Base-by-base conservation (phyloP, 192 early-diverging fungal species). In the Coemansia sp. region DNA sequence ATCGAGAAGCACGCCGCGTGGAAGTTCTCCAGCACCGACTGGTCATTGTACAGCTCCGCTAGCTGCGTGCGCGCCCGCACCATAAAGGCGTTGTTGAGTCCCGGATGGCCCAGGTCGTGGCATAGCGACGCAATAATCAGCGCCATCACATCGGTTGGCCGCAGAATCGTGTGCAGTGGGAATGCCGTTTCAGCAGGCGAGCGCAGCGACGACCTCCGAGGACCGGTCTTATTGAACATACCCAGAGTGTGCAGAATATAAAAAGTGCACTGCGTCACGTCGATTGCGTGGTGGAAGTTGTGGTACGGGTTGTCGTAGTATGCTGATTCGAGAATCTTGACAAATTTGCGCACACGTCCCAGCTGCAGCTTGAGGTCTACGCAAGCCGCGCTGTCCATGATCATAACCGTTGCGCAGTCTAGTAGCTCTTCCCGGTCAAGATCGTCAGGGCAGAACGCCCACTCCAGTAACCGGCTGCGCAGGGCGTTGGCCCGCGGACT, bases 21-120 rank as follows among this genome's bases (percentile, higher is more conserved):
- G 82, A 95, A 93, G 81, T 92, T 92, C 69, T 98, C 96, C 12
- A 98, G 84, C 17, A 98, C 92, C 5, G 93, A 91, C 58, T 85
- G 85, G 79, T 98, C 94, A 73, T 96, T 95, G 86, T 95, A 98
- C 11, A 95, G 71, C 52, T 91, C 74, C 22, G 96, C 92, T 60
- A 95, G 83, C 54, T 93, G 92, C 15, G 93, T 89, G 25, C 73
- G 78, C 1, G 89, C 85, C 12, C 89, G 86, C 61, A 94, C 86
- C 84, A 98, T 87, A 65, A 95, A 98, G 61, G 86, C 85, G 74
- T 98, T 98, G 80, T 93, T 96, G 31, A 96, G 90, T 15, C 96
- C 96, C 11, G 94, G 96, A 73, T 98, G 96, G 14, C 87, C 90
- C 38, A 91, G 83, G 71, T 93, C 91, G 62, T 93, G 91, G 44